Evolutionary conservation across 2,329 filamentous ascomycete species (phyloP).

Genomic region (Bipolaris gigantea): DNA sequence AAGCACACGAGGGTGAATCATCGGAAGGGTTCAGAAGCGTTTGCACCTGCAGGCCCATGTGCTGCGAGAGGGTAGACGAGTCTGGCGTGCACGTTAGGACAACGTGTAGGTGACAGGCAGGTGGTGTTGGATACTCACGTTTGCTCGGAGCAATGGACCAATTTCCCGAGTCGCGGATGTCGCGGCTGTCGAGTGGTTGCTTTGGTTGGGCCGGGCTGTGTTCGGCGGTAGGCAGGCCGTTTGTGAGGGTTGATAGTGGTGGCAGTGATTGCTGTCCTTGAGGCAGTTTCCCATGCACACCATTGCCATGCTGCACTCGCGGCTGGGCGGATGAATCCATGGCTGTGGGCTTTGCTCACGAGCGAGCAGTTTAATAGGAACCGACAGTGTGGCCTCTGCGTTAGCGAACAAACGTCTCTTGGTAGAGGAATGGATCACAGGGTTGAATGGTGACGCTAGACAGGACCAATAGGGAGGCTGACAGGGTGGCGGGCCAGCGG

Average conservation of each 20-base stretch:
- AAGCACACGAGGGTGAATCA: slow-evolving; percentile 51
- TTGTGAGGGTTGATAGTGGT: slow-evolving; percentile 45
- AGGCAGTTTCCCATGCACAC: slow-evolving; percentile 27
- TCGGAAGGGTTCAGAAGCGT: slow-evolving; percentile 54
- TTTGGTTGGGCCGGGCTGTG: slow-evolving; percentile 38
- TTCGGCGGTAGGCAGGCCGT: slow-evolving; percentile 36
- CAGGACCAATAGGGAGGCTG: slow-evolving; percentile 11
- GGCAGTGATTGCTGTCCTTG: slow-evolving; percentile 42
- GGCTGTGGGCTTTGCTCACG: slow-evolving; percentile 7
- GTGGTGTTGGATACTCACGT: slow-evolving; percentile 45
- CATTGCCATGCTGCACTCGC: slow-evolving; percentile 18
- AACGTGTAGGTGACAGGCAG: slow-evolving; percentile 4
- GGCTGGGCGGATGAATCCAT: slow-evolving; percentile 40
- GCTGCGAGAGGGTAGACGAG: slow-evolving; percentile 49
- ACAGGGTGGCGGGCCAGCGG: not conserved
- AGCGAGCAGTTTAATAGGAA: not conserved
- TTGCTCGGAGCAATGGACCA: slow-evolving; percentile 63
- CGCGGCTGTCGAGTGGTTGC: slow-evolving; percentile 49
- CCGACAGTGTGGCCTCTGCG: not conserved
- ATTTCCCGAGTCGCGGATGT: slow-evolving; percentile 60
- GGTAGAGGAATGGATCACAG: slow-evolving; percentile 10
- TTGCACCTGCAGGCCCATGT: slow-evolving; percentile 52
- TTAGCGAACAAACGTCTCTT: slow-evolving; percentile 8
- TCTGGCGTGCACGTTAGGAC: slow-evolving; percentile 33
- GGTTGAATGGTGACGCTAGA: slow-evolving; percentile 21